Evolutionary conservation across 176 grass and related monocot genomes (phyloP).

Genomic region (Otatea glauca): DNA sequence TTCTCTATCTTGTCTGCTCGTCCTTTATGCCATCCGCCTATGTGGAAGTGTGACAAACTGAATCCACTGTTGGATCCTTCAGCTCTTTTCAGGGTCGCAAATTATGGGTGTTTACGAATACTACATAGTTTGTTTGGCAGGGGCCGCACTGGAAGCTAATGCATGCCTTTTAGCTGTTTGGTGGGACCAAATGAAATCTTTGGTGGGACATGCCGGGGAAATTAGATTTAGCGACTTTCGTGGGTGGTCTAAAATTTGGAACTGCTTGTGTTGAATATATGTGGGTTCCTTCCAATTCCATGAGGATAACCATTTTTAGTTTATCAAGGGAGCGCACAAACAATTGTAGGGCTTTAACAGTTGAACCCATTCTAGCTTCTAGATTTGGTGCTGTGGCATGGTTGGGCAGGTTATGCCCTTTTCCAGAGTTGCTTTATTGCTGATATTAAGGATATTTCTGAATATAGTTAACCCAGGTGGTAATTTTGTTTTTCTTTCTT

Average conservation of each 20-base stretch:
- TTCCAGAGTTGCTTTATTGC: background rate
- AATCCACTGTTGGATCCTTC: background rate
- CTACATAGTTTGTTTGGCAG: conserved; percentile 13
- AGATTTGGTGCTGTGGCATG: conserved; percentile 7
- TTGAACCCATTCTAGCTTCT: conserved; percentile 26
- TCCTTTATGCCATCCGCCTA: background rate
- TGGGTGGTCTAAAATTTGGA: conserved; percentile 20
- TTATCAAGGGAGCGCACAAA: background rate
- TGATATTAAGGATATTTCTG: background rate
- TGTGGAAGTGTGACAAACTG: conserved; percentile 34
- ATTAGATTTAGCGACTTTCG: conserved; percentile 13
- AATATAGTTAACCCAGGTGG: background rate
- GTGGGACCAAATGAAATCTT: conserved; percentile 23
- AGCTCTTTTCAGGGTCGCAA: conserved; percentile 29
- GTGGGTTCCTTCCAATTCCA: conserved; percentile 4
- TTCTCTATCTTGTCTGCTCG: background rate
- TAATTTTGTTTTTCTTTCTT: background rate
- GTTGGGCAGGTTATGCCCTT: conserved; percentile 5
- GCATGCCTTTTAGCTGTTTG: conserved; percentile 5
- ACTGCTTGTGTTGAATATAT: background rate
- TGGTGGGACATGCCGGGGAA: background rate
- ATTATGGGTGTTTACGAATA: conserved; percentile 27
- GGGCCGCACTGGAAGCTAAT: conserved; percentile 31
- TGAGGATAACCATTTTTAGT: background rate
- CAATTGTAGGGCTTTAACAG: background rate